These are phyloP conservation scores for Elongisporangium undulatum DNA, from an alignment of 352 stramenopile genomes.

Conservation along the genomic window DNA sequence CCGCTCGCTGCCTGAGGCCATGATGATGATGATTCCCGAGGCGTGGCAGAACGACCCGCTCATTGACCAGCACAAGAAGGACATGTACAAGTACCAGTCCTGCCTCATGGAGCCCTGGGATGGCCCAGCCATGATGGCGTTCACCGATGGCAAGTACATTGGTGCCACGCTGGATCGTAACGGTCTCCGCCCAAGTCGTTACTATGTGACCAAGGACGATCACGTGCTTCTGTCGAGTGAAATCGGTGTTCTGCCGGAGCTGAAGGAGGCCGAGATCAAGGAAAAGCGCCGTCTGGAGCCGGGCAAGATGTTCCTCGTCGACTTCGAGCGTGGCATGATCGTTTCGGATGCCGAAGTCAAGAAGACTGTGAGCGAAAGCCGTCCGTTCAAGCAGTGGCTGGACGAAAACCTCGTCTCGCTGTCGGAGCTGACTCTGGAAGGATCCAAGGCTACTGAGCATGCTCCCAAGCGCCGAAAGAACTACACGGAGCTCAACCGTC, in stretches of 20 bases:
- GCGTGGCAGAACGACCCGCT: constrained; percentile 95
- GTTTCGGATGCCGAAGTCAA: constrained; percentile 96
- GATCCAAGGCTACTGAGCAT: constrained; percentile 14
- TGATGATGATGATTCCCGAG: constrained; percentile 99
- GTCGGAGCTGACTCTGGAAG: constrained; percentile 51
- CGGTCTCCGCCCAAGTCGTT: constrained; percentile 92
- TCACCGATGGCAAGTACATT: constrained; percentile 95
- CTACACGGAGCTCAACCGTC: constrained; percentile 75
- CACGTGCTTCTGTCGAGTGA: constrained; percentile 94
- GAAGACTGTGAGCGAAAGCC: constrained; percentile 80
- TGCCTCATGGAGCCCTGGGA: constrained; percentile 98
- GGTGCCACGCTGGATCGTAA: constrained; percentile 96
- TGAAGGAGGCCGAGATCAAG: constrained; percentile 90
- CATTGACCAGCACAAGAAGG: constrained; percentile 90
- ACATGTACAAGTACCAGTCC: constrained; percentile 98
- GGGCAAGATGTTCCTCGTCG: constrained; percentile 97
- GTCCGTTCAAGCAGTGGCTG: constrained; percentile 93
- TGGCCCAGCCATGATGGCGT: constrained; percentile 97
- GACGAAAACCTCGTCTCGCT: constrained; percentile 90
- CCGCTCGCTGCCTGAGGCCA: constrained; percentile 90
- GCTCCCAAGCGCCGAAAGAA: constrained; percentile 27
- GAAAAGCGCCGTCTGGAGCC: constrained; percentile 94
- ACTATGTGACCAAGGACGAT: constrained; percentile 97
- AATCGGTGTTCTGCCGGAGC: constrained; percentile 91
- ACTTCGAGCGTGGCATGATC: constrained; percentile 94